Evolutionary conservation across 768 basidiomycete genomes (phyloP).

Genomic region (Agaricus blazei): DNA sequence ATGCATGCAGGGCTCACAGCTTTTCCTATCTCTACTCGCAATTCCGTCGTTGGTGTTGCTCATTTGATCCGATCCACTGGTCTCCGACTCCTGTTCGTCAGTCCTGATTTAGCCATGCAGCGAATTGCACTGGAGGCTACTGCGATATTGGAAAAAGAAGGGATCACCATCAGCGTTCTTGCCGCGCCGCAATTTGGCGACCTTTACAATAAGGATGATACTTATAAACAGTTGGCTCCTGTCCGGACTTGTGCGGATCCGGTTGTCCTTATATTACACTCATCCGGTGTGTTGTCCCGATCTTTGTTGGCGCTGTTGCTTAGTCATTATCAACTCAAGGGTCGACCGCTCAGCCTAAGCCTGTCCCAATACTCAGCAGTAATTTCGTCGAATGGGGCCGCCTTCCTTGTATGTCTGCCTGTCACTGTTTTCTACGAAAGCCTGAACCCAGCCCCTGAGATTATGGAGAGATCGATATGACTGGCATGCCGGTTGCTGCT

Average conservation of each 20-base stretch:
- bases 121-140: slow-evolving; percentile 13
- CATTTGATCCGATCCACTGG: slow-evolving; percentile 29
- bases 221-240: background rate
- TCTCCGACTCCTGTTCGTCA: slow-evolving; percentile 18
- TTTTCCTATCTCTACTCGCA: slow-evolving; percentile 36
- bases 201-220: background rate
- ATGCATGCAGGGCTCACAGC: slow-evolving; percentile 32
- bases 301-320: background rate
- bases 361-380: slow-evolving; percentile 11
- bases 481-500: slow-evolving; percentile 14
- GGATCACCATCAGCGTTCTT: background rate
- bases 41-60: slow-evolving; percentile 40
- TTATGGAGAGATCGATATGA: slow-evolving; percentile 19
- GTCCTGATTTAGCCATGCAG: slow-evolving; percentile 16
- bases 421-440: background rate
- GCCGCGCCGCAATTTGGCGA: slow-evolving; percentile 1
- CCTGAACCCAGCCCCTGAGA: slow-evolving; percentile 4
- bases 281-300: slow-evolving; percentile 14
- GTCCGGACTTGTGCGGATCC: background rate
- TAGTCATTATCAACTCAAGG: slow-evolving; percentile 9
- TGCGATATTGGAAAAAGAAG: background rate
- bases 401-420: slow-evolving; percentile 12
- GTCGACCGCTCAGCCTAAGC: slow-evolving; percentile 20
- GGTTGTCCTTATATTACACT: slow-evolving; percentile 14
- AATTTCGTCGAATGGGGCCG: slow-evolving; percentile 11